phyloP scores from a whole-genome alignment of 106 monocot genomes.

The Hemerocallis citrina region DNA sequence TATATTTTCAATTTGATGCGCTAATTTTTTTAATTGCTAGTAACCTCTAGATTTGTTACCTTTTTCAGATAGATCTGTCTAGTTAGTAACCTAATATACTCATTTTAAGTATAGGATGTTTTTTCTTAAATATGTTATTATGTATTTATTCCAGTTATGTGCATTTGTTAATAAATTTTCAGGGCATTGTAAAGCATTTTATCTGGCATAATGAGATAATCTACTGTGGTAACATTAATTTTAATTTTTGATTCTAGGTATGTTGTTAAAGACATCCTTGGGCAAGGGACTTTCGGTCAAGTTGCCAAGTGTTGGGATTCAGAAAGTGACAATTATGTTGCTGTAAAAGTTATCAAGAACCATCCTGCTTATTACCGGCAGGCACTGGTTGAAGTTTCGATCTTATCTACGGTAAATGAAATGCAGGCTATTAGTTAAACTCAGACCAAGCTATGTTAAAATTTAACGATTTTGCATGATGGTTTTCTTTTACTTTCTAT shows the following conservation, averaged over 20 bases:
- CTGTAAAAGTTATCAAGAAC: slow-evolving; percentile 97
- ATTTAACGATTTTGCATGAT: neutral
- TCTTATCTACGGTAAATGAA: slow-evolving; percentile 54
- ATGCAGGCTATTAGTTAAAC: neutral
- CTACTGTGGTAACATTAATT: no score
- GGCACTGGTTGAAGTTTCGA: slow-evolving; percentile 74
- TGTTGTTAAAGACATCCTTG: slow-evolving; percentile 84
- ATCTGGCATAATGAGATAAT: no score
- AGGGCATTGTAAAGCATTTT: no score
- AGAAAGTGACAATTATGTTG: slow-evolving; percentile 68
- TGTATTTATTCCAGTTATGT: no score
- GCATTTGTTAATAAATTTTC: no score
- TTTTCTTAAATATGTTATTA: no score
- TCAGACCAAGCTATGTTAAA: neutral
- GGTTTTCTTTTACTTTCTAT: neutral
- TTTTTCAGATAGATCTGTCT: no score
- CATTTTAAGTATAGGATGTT: no score
- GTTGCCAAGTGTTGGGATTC: slow-evolving; percentile 84
- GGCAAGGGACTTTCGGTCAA: slow-evolving; percentile 98
- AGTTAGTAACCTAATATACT: no score
- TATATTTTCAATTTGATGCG: no score
- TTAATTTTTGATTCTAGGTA: slow-evolving; percentile 36
- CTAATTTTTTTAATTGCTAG: no score
- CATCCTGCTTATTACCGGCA: slow-evolving; percentile 87
- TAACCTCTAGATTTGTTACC: no score